Base-by-base conservation (phyloP, 129 eudicot species). In the Smallanthus sonchifolius region DNA sequence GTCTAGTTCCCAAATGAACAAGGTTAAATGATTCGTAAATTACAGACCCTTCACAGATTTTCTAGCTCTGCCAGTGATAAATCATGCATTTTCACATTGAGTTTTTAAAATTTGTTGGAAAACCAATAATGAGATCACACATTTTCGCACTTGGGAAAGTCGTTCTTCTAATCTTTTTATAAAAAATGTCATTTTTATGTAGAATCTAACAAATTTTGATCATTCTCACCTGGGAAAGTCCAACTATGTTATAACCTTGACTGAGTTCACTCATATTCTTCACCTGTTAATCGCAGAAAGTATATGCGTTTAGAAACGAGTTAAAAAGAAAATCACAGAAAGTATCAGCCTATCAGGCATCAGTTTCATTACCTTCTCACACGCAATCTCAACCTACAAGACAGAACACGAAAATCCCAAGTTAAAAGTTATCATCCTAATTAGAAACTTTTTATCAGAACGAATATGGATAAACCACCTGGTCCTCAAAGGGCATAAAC, bases 181-280 rank as follows among this genome's bases (percentile, higher is more conserved):
- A n/a, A n/a, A 67, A 75, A 4, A 47, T 28, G 13, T 68, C 10
- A 39, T 57, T 70, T n/a, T 62, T 13, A 78, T 16, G 59, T 19
- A 68, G 2, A 48, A 19, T 35, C 10, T 24, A 34, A 69, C 34
- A 84, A 17, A 35, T 28, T 30, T 48, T 60, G 34, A 64, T 56
- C 64, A 59, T 40, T 37, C 79, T 84, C 73, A 93, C 98, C 93
- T 90, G 98, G 75, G 98, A 94, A 52, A 94, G 89, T 45, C 98
- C 98, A 72, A 94, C 84, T 49, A 94, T 88, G 85, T 86, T 90
- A 84, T 88, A 90, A 56, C 98, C 98, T 49, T 84, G 77, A 6
- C 80, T 80, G 47, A 94, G 98, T 83, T 94, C 96, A 69, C 86
- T 80, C 89, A 94, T 90, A 69, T 55, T 72, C 84, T 94, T 94